Evolutionary conservation across 2,329 filamentous ascomycete genomes (phyloP).

Genomic region (Mycosphaerella sp.): DNA sequence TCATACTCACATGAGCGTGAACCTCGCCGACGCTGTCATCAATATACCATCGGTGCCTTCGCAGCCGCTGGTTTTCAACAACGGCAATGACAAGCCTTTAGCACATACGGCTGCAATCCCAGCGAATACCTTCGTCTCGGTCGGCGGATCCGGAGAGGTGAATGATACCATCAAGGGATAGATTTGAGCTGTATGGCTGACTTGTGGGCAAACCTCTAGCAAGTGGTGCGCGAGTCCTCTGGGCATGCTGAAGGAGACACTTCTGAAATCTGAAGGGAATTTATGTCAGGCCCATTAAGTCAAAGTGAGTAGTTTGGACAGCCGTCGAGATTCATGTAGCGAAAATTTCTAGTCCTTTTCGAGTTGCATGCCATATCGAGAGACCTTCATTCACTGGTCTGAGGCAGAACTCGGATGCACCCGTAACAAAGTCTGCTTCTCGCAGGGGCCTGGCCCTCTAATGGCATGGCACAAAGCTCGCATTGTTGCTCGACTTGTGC

Average conservation of each 20-base stretch:
- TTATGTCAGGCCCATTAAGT: neutral
- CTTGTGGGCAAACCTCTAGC: constrained; percentile 2
- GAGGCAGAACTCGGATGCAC: constrained; percentile 44
- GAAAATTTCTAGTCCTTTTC: neutral
- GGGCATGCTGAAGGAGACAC: constrained; percentile 9
- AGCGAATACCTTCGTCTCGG: constrained; percentile 20
- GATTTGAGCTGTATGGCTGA: neutral
- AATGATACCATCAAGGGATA: neutral
- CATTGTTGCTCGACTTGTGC: constrained; percentile 44
- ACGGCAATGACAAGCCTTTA: constrained; percentile 13
- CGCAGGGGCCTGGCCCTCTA: constrained; percentile 37
- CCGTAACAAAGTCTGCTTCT: constrained; percentile 60
- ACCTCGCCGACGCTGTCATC: constrained; percentile 18
- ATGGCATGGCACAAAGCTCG: constrained; percentile 61
- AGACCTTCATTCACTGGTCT: constrained; percentile 7
- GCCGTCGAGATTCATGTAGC: neutral
- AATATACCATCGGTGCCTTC: constrained; percentile 15
- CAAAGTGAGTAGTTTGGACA: neutral
- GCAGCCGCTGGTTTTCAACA: constrained; percentile 13
- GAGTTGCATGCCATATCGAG: neutral
- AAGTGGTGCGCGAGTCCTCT: constrained; percentile 20
- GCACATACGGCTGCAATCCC: constrained; percentile 18
- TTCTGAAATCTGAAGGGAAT: constrained; percentile 20
- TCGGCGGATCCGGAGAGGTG: constrained; percentile 12
- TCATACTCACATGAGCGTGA: constrained; percentile 13